phyloP scores from a whole-genome alignment of 2,329 filamentous ascomycete species.

The Pseudogymnoascus verrucosus region DNA sequence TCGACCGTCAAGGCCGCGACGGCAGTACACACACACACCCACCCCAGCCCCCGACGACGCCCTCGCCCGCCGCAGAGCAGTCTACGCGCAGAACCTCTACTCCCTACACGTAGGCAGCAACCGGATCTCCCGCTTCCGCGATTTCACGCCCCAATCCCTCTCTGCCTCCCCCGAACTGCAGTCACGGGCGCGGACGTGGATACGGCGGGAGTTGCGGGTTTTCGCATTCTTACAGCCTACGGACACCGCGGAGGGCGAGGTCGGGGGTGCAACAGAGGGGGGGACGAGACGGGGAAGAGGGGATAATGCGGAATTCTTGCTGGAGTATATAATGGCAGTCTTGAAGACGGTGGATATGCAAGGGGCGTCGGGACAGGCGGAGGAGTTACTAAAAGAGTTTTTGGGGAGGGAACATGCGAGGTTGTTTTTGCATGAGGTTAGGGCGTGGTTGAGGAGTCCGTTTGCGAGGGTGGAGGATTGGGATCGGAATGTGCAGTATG shows the following conservation, averaged over 20 bases:
- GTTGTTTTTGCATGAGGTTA: constrained; percentile 78
- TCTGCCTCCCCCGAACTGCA: constrained; percentile 47
- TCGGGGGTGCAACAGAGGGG: not conserved
- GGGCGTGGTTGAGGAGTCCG: constrained; percentile 75
- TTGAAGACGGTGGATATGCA: constrained; percentile 77
- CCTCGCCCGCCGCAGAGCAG: constrained; percentile 50
- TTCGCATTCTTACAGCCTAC: constrained; percentile 60
- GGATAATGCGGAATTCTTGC: constrained; percentile 72
- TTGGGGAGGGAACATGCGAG: constrained; percentile 64
- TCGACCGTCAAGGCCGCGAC: constrained; percentile 14
- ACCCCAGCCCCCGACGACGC: constrained; percentile 21
- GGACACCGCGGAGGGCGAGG: constrained; percentile 19
- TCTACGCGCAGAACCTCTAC: constrained; percentile 67
- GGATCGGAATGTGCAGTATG: constrained; percentile 46
- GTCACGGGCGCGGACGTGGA: constrained; percentile 70
- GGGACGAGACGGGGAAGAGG: constrained; percentile 33
- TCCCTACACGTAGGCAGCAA: constrained; percentile 80
- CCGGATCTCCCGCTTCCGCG: constrained; percentile 64
- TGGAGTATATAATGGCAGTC: constrained; percentile 80
- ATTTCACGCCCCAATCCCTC: constrained; percentile 63
- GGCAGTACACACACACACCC: constrained; percentile 10
- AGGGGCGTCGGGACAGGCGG: constrained; percentile 68
- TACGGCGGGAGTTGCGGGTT: constrained; percentile 75
- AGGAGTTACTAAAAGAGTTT: constrained; percentile 71
- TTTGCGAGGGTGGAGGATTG: constrained; percentile 64